Evolutionary conservation across 352 stramenopile genomes (phyloP).

Genomic region (Pythium sukuiense): DNA sequence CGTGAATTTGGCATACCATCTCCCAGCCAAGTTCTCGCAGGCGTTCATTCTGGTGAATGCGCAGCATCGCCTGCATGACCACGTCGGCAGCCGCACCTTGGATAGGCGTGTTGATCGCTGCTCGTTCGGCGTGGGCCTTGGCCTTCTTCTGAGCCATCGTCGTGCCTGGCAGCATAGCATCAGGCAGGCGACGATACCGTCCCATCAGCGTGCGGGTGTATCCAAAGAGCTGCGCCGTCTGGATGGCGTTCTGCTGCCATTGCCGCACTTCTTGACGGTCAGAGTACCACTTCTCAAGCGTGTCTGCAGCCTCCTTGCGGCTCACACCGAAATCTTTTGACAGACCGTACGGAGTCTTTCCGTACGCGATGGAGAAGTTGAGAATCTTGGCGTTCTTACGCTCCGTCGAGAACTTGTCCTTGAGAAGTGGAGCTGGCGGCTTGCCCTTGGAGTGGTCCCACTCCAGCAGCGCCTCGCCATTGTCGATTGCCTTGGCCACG

Average conservation of each 20-base stretch:
- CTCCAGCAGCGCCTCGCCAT: slow-evolving; percentile 96
- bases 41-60: slow-evolving; percentile 92
- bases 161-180: slow-evolving; percentile 82
- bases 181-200: slow-evolving; percentile 94
- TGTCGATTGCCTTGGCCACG: slow-evolving; percentile 94
- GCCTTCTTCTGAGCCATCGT: slow-evolving; percentile 66
- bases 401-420: slow-evolving; percentile 98
- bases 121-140: slow-evolving; percentile 90
- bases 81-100: slow-evolving; percentile 97
- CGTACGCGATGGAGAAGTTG: slow-evolving; percentile 99
- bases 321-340: slow-evolving; percentile 89
- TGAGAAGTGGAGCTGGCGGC: slow-evolving; percentile 94
- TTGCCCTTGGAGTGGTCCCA: slow-evolving; percentile 94
- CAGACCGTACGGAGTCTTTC: slow-evolving; percentile 98
- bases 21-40: slow-evolving; percentile 96
- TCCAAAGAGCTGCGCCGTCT: slow-evolving; percentile 75
- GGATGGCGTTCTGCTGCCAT: slow-evolving; percentile 95
- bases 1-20: slow-evolving; percentile 98
- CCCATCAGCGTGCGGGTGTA: slow-evolving; percentile 97
- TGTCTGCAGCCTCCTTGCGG: slow-evolving; percentile 76
- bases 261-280: slow-evolving; percentile 88
- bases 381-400: slow-evolving; percentile 98
- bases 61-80: slow-evolving; percentile 99
- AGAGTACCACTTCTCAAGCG: slow-evolving; percentile 96
- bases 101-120: slow-evolving; percentile 99